A percentile compares a stretch with the other conserved stretches of the same genome.
Evolutionary conservation across 2,329 filamentous ascomycete species (phyloP).

Genomic region (Daldinia eschscholtzii): DNA sequence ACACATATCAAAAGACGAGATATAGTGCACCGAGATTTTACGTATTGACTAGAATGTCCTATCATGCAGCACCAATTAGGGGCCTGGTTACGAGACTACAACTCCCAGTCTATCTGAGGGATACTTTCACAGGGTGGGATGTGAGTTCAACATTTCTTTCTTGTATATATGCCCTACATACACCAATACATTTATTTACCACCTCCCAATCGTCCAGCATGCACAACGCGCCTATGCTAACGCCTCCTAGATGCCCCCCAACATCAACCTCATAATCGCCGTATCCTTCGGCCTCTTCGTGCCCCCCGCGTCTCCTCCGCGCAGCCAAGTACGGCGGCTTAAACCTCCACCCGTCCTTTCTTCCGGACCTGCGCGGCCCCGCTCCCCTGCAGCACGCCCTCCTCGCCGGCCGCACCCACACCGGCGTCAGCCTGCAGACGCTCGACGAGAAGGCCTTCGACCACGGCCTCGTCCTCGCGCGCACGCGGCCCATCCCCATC

Average conservation of each 20-base stretch:
- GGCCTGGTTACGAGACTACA: constrained; percentile 71
- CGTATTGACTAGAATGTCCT: constrained; percentile 3
- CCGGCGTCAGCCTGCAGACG: constrained; percentile 89
- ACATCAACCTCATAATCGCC: constrained; percentile 84
- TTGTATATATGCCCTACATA: neutral
- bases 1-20: neutral
- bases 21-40: neutral
- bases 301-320: constrained; percentile 77
- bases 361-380: constrained; percentile 87
- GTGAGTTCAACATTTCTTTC: constrained; percentile 60
- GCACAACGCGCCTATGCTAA: constrained; percentile 5
- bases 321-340: constrained; percentile 84
- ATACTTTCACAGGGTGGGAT: constrained; percentile 86
- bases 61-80: constrained; percentile 76
- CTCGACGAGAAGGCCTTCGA: constrained; percentile 83
- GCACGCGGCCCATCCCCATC: constrained; percentile 68
- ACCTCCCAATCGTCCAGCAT: neutral
- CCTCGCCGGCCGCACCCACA: constrained; percentile 68
- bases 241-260: constrained; percentile 64
- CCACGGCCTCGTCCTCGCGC: constrained; percentile 77
- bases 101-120: constrained; percentile 78
- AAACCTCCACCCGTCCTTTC: constrained; percentile 91
- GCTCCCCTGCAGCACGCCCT: constrained; percentile 91
- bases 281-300: constrained; percentile 96
- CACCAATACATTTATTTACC: neutral